Base-by-base conservation (phyloP, 2,329 filamentous ascomycete genomes). In the Monilinia aucupariae region DNA sequence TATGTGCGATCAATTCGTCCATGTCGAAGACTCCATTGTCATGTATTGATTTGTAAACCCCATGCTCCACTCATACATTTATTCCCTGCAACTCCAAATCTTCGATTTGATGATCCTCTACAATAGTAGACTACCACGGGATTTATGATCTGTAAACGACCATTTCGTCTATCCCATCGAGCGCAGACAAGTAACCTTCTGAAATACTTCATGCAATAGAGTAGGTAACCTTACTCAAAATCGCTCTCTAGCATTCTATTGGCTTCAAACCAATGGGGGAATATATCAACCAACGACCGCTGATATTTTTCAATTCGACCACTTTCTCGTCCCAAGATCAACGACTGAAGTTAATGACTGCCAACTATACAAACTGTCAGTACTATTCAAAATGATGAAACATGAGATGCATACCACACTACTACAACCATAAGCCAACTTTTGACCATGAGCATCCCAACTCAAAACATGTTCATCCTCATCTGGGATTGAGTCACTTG, bases 371-470 rank as follows among this genome's bases (percentile, higher is more conserved):
- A 39, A 27, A 13, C 4, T 37, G 47, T 67, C 34, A 67, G 65
- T 32, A 25, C 25, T 12, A n/a, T 17, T 32, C 41, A 27, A n/a
- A 15, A 50, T 7, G 34, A 47, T 15, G 7, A 47, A 13, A 25
- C 2, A 37, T 25, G 34, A 30, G 9, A 55, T 43, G 80, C 84
- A 73, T 78, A 87, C 84, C 71, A 81, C 77, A 68, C 81, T 86
- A 68, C 85, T 86, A 7, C 82, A 81, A 20, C 84, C 85, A 71
- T 86, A 87, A 0, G 85, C 85, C 63, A 88, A 75, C 68, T 83
- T 85, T 66, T 84, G 80, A 6, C 85, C 85, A 58, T 80, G 80
- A 5, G 80, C 77, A 73, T 87, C 84, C 85, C 85, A 88, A 67
- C 80, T 81, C 22, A 87, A 71, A 62, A 82, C 86, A 68, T 86